These are phyloP conservation scores for Ophiosphaerella korrae DNA, from an alignment of 2,329 filamentous ascomycete genomes.

Conservation along the genomic window DNA sequence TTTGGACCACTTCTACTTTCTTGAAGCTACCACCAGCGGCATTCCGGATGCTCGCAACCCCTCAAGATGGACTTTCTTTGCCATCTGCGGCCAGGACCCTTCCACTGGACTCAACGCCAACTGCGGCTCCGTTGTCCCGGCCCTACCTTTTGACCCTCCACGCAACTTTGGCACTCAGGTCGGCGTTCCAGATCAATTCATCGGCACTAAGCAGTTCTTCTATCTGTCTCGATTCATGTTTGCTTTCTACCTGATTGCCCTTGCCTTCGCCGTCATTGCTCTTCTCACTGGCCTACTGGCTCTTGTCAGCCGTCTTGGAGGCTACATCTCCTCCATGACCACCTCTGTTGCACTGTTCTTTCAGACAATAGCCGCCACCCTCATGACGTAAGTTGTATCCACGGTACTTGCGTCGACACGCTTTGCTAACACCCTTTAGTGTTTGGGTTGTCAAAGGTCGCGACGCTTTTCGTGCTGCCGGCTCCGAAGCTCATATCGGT, in stretches of 20 bases:
- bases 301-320: slow-evolving; percentile 72
- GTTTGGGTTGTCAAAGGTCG: slow-evolving; percentile 73
- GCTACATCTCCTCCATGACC: slow-evolving; percentile 67
- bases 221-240: slow-evolving; percentile 92
- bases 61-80: slow-evolving; percentile 91
- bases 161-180: slow-evolving; percentile 64
- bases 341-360: slow-evolving; percentile 69
- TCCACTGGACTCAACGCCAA: slow-evolving; percentile 59
- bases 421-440: slow-evolving; percentile 42
- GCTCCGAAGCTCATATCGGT: slow-evolving; percentile 66
- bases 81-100: slow-evolving; percentile 68
- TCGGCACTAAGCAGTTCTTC: slow-evolving; percentile 69
- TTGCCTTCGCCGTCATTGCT: slow-evolving; percentile 75
- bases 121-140: slow-evolving; percentile 68
- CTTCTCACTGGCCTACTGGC: slow-evolving; percentile 72
- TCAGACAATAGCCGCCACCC: slow-evolving; percentile 66
- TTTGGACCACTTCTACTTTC: slow-evolving; percentile 81
- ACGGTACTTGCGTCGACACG: not conserved
- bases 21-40: slow-evolving; percentile 75
- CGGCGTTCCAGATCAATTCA: slow-evolving; percentile 60
- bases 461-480: slow-evolving; percentile 64
- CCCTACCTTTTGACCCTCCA: slow-evolving; percentile 68
- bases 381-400: slow-evolving; percentile 72
- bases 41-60: slow-evolving; percentile 62
- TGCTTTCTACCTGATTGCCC: slow-evolving; percentile 83